Evolutionary conservation across 108 stramenopile genomes (phyloP).

Genomic region (Seminavis robusta): DNA sequence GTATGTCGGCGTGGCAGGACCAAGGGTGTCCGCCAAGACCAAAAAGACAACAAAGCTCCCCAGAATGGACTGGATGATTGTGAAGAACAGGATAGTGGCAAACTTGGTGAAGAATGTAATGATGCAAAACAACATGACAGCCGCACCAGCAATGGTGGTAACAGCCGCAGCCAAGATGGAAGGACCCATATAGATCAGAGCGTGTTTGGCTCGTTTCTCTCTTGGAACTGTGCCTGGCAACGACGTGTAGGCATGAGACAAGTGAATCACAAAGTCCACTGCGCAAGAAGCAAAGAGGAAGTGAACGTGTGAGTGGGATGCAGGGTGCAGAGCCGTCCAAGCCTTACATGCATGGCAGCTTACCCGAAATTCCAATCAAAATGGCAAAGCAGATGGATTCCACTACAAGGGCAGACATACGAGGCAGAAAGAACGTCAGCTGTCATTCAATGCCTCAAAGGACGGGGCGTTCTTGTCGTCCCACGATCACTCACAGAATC

Average conservation of each 20-base stretch:
- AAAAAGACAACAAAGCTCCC: slow-evolving; percentile 51
- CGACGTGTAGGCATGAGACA: slow-evolving; percentile 41
- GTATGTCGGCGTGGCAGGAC: slow-evolving; percentile 33
- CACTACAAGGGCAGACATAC: too few relatives aligned
- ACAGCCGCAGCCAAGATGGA: slow-evolving; percentile 47
- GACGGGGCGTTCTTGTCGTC: too few relatives aligned
- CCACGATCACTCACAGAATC: too few relatives aligned
- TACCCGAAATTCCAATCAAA: slow-evolving; percentile 47
- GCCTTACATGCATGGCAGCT: too few relatives aligned
- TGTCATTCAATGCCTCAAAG: too few relatives aligned
- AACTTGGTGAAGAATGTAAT: slow-evolving; percentile 46
- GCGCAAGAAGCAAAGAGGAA: too few relatives aligned
- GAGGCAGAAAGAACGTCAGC: too few relatives aligned
- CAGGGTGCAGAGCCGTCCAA: too few relatives aligned
- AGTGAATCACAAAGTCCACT: slow-evolving; percentile 65
- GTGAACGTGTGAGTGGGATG: too few relatives aligned
- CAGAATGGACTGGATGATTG: slow-evolving; percentile 40
- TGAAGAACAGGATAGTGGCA: slow-evolving; percentile 47
- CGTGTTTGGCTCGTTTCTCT: slow-evolving; percentile 30
- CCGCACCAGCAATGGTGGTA: slow-evolving; percentile 42
- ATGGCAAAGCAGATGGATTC: slow-evolving; percentile 57
- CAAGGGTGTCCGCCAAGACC: slow-evolving; percentile 31
- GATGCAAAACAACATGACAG: slow-evolving; percentile 42
- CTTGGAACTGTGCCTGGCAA: slow-evolving; percentile 23
- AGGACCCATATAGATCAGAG: slow-evolving; percentile 52